Evolutionary conservation across 2,329 filamentous ascomycete genomes (phyloP).

Genomic region (Fonsecaea erecta): DNA sequence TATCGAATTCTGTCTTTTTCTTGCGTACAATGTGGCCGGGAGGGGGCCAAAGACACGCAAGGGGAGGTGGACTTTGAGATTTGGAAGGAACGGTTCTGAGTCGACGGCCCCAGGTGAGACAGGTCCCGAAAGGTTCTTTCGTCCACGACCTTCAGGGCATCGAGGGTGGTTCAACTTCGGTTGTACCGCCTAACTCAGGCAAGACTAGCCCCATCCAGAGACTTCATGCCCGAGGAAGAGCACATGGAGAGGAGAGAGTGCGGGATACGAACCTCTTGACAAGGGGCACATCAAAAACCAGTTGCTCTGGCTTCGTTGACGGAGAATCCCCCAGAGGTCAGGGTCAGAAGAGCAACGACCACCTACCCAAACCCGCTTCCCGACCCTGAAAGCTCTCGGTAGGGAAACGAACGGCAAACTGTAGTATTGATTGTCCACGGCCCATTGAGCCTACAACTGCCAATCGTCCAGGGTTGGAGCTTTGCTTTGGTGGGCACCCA

Average conservation of each 20-base stretch:
- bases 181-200: slow-evolving; percentile 17
- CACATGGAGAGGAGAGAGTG: neutral
- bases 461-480: slow-evolving; percentile 8
- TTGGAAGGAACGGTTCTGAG: neutral
- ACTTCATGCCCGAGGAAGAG: neutral
- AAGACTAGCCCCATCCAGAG: slow-evolving; percentile 11
- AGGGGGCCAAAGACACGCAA: neutral
- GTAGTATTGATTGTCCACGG: neutral
- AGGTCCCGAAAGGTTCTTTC: slow-evolving; percentile 17
- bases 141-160: slow-evolving; percentile 15
- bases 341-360: neutral
- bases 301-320: neutral
- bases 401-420: neutral
- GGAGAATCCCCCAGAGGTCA: neutral
- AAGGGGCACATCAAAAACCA: neutral
- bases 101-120: slow-evolving; percentile 1
- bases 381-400: neutral
- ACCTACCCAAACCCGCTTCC: neutral
- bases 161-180: neutral
- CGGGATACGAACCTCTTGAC: neutral
- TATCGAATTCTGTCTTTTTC: neutral
- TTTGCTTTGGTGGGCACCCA: slow-evolving; percentile 1
- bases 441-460: neutral
- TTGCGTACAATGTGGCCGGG: neutral
- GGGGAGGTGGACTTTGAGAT: neutral